Percentiles rank a stretch among this genome's conserved stretches.
Conservation (phyloP, 2,329 filamentous ascomycete species). For the Colletotrichum caudatum region DNA sequence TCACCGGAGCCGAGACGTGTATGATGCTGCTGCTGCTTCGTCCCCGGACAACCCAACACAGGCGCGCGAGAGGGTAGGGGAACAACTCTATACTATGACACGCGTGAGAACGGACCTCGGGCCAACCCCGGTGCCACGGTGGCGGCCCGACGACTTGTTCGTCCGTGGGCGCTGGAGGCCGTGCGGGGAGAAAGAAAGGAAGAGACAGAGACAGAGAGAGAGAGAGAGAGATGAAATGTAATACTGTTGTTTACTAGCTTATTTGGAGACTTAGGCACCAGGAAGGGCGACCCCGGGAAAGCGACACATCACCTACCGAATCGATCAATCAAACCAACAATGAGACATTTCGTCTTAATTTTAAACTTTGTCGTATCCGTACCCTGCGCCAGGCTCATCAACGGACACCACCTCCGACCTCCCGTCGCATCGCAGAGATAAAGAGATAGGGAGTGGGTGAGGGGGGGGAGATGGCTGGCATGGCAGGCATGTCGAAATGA, state of each 20-base stretch:
- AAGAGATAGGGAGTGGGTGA: too few relatives aligned
- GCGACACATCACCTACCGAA: background rate
- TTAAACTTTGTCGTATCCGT: too few relatives aligned
- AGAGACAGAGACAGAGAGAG: background rate
- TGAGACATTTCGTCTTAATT: background rate
- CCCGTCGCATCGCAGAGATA: background rate
- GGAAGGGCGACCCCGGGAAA: background rate
- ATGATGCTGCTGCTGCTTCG: too few relatives aligned
- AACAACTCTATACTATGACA: background rate
- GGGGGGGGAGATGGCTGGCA: background rate
- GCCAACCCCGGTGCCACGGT: background rate
- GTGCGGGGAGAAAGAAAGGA: too few relatives aligned
- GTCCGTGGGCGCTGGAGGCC: background rate
- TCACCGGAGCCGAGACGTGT: background rate
- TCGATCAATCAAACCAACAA: conserved; percentile 6
- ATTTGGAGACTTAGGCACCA: background rate
- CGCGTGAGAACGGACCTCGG: background rate
- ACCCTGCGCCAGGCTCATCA: too few relatives aligned
- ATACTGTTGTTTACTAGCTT: background rate
- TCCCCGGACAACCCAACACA: too few relatives aligned
- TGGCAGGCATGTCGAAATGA: background rate
- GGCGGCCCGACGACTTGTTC: background rate
- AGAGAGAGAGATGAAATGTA: background rate
- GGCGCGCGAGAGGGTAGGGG: background rate
- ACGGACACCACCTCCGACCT: background rate